Conservation (phyloP, 176 grass and related monocot species). For the Oryza meridionalis region DNA sequence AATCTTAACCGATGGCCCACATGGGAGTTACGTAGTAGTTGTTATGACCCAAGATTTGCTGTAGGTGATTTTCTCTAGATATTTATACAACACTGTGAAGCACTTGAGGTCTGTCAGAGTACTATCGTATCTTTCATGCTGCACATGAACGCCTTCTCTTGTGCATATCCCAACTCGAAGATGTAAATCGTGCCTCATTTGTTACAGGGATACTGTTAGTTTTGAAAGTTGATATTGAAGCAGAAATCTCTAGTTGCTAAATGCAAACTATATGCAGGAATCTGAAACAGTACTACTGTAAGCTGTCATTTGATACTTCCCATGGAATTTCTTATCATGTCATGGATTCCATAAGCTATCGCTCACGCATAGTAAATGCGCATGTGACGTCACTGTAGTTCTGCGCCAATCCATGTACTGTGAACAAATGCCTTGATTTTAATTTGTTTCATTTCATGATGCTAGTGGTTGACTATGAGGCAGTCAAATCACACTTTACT, state of each 20-base stretch:
- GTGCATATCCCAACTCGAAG: not conserved
- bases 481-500: not conserved
- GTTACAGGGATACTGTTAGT: slow-evolving; percentile 1
- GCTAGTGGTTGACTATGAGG: not conserved
- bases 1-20: not conserved
- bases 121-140: not conserved
- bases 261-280: slow-evolving; percentile 20
- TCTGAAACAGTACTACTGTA: slow-evolving; percentile 5
- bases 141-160: not conserved
- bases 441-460: slow-evolving; percentile 5
- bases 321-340: not conserved
- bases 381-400: slow-evolving; percentile 13
- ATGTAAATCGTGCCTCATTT: not conserved
- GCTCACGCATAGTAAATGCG: slow-evolving; percentile 10
- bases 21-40: not conserved
- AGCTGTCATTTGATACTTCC: slow-evolving; percentile 29
- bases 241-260: not conserved
- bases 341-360: slow-evolving; percentile 5
- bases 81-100: not conserved
- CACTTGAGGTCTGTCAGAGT: slow-evolving; percentile 9
- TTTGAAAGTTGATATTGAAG: not conserved
- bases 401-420: not conserved
- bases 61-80: slow-evolving; percentile 1
- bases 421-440: not conserved
- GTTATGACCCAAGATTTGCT: not conserved